Conservation (phyloP, 2,329 filamentous ascomycete species). For the Fusarium vanettenii region DNA sequence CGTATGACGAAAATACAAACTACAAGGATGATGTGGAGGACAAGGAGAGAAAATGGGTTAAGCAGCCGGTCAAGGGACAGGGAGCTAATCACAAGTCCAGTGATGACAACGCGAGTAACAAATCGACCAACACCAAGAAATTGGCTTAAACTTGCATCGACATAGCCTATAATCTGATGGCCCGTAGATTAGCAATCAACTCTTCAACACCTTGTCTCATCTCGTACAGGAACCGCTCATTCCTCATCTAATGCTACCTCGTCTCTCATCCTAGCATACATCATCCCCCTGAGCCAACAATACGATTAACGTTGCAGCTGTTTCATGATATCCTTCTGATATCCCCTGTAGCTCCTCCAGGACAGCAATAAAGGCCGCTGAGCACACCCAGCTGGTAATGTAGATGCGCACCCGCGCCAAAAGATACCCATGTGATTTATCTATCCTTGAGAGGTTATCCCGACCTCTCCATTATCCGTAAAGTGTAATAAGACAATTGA, state of each 20-base stretch:
- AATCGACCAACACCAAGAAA: not conserved
- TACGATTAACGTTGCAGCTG: conserved; percentile 34
- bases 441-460: conserved; percentile 37
- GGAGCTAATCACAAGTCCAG: not conserved
- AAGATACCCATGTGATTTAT: conserved; percentile 32
- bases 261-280: conserved; percentile 27
- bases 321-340: conserved; percentile 28
- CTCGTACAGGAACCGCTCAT: not conserved
- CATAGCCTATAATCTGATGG: not conserved
- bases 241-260: conserved; percentile 13
- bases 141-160: not conserved
- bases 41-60: not conserved
- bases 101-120: not conserved
- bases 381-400: not conserved
- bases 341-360: conserved; percentile 27
- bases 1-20: not conserved
- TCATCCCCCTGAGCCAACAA: conserved; percentile 8
- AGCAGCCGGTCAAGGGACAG: not conserved
- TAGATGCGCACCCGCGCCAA: conserved; percentile 31
- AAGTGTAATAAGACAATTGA: conserved; percentile 37
- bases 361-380: conserved; percentile 5
- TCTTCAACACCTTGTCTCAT: not conserved
- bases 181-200: conserved; percentile 4
- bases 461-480: conserved; percentile 39
- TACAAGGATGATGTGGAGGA: not conserved